Conservation (phyloP, 75 land plant genomes). For the Cunninghamia lanceolata region DNA sequence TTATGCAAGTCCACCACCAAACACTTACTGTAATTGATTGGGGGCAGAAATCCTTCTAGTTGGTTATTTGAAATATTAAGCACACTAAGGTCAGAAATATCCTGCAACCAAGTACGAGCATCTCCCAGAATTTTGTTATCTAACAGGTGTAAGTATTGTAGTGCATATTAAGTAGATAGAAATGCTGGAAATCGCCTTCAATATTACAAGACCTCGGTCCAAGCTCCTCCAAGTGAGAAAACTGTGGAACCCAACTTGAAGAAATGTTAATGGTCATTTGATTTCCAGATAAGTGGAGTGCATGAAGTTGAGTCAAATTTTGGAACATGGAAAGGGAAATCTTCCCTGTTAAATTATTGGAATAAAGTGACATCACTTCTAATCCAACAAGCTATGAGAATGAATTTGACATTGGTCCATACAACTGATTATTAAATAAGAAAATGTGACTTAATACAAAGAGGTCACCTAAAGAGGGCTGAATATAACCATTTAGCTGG, state of each 20-base stretch:
- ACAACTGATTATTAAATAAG: no score
- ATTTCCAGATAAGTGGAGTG: neutral
- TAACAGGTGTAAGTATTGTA: neutral
- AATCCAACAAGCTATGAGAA: no score
- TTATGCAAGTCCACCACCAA: no score
- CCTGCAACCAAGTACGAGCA: neutral
- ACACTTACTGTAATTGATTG: no score
- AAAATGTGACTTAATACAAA: no score
- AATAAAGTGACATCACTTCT: no score
- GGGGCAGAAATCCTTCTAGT: neutral
- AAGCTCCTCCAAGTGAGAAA: neutral
- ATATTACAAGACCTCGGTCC: neutral
- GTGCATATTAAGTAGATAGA: neutral
- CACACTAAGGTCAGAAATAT: neutral
- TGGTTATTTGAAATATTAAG: neutral
- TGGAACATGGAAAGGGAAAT: neutral
- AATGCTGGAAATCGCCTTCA: neutral
- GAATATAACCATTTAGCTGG: no score
- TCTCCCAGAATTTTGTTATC: neutral
- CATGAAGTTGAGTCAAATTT: neutral
- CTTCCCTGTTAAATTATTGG: no score
- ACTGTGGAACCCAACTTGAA: no score
- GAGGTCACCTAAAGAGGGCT: no score
- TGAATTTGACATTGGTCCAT: no score
- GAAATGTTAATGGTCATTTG: neutral